Base-by-base conservation (phyloP, 805 yeast genomes). In the Sungouiozyma ichnusensis region DNA sequence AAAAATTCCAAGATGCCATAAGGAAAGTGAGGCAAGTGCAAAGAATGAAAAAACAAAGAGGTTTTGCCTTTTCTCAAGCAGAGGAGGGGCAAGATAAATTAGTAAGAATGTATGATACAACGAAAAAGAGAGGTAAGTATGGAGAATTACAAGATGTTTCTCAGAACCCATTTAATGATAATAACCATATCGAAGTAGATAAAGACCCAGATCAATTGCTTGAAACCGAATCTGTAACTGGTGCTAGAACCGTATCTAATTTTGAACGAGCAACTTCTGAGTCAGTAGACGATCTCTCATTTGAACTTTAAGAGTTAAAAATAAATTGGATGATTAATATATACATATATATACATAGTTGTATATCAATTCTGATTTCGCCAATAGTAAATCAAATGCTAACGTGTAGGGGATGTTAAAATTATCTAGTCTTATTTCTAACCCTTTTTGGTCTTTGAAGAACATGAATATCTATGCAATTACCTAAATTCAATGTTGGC, bases 11-110 rank as follows among this genome's bases (percentile, higher is more conserved):
- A 63, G 87, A 83, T 61, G 97, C 97, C 4, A 92, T 92, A 43
- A 74, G 97, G 57, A 92, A 87, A 58, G 97, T 92, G 18, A 81
- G 99, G 64, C 99, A 94, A 64, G 97, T 92, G 33, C 95, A 90
- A 63, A 76, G 99, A 63, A 90, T 92, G 85, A 84, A 94, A 60
- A 92, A 92, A 57, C 98, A 92, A 65, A 79, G 97, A 65, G 99
- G 99, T 4, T 92, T 85, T 70, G 99, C 99, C 1, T 92, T 92
- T 55, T 87, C 97, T 5, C 97, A 92, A 63, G 87, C 84, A 37
- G 95, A 86, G 48, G 95, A 85, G 59, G 94, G 94, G 32, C 96
- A 88, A 65, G 96, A 87, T 50, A 79, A 80, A 57, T 76, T 92
- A 46, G 81, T 92, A 38, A 75, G 97, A 54, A 85, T 94, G 69